phyloP scores from a whole-genome alignment of 176 grass and related monocot genomes.

The Lolium perenne region DNA sequence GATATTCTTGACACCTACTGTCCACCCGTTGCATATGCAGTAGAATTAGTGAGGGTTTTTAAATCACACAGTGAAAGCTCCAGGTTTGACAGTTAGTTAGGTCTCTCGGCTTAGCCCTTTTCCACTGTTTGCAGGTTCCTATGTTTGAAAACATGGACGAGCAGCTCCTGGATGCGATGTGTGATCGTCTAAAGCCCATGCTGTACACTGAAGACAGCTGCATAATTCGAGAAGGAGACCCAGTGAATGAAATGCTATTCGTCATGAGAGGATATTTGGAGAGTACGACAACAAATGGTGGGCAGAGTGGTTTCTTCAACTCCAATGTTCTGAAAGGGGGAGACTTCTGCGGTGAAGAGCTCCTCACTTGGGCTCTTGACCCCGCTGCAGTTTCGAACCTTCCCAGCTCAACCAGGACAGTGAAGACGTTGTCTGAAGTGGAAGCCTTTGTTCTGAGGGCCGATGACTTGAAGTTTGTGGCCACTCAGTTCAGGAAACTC shows the following conservation, averaged over 20 bases:
- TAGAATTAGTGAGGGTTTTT: slow-evolving; percentile 11
- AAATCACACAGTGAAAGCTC: neutral
- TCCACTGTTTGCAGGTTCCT: slow-evolving; percentile 3
- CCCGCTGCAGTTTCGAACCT: slow-evolving; percentile 62
- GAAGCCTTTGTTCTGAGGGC: slow-evolving; percentile 90
- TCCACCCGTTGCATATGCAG: neutral
- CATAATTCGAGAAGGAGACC: slow-evolving; percentile 85
- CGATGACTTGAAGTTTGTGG: slow-evolving; percentile 90
- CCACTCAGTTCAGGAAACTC: slow-evolving; percentile 82
- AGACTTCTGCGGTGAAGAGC: slow-evolving; percentile 96
- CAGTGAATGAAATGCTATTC: slow-evolving; percentile 96
- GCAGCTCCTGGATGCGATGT: slow-evolving; percentile 87
- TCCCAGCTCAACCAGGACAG: slow-evolving; percentile 88
- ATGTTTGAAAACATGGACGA: slow-evolving; percentile 94
- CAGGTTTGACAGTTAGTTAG: neutral
- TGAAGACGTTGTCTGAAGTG: slow-evolving; percentile 82
- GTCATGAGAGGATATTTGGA: slow-evolving; percentile 88
- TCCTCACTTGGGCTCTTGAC: slow-evolving; percentile 96
- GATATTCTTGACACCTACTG: slow-evolving; percentile 5
- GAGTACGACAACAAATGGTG: slow-evolving; percentile 89
- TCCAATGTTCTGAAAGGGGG: slow-evolving; percentile 78
- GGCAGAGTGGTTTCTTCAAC: slow-evolving; percentile 87
- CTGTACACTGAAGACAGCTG: slow-evolving; percentile 83
- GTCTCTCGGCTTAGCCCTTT: neutral
- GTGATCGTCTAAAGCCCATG: slow-evolving; percentile 82